Conservation (phyloP, 1,284 basidiomycete species). For the Stygiomarasmius scandens region DNA sequence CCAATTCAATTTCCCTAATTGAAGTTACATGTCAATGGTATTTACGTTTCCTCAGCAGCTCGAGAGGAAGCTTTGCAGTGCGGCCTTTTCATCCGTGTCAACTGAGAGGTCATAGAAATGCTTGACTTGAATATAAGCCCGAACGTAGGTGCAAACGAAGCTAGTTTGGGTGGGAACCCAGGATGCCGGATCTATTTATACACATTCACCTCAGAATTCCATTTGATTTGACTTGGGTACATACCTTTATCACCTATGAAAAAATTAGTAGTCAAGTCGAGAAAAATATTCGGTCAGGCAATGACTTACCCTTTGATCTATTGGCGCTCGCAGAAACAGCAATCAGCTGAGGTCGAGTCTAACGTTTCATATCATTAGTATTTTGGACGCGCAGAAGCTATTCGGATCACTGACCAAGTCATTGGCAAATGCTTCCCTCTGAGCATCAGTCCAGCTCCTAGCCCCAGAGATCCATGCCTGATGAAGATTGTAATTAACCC, state of each 20-base stretch:
- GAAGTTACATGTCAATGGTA: too few species aligned
- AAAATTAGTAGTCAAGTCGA: background rate
- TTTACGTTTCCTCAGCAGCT: slow-evolving; percentile 27
- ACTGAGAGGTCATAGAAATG: slow-evolving; percentile 48
- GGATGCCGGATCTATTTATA: slow-evolving; percentile 49
- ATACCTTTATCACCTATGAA: slow-evolving; percentile 19
- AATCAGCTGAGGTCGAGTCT: slow-evolving; percentile 50
- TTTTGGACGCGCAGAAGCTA: background rate
- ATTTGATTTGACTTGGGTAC: too few species aligned
- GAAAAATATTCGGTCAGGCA: background rate
- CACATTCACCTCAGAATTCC: too few species aligned
- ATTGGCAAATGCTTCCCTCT: slow-evolving; percentile 53
- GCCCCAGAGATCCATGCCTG: slow-evolving; percentile 58
- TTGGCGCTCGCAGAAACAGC: slow-evolving; percentile 42
- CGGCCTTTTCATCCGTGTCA: slow-evolving; percentile 41
- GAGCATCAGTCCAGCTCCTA: slow-evolving; percentile 47
- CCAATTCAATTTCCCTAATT: too few species aligned
- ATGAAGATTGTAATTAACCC: background rate
- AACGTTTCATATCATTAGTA: background rate
- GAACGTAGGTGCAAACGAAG: slow-evolving; percentile 50
- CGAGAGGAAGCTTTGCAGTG: slow-evolving; percentile 28
- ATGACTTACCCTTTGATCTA: slow-evolving; percentile 19
- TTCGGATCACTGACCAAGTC: slow-evolving; percentile 39
- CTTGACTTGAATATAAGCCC: slow-evolving; percentile 55
- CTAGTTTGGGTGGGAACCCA: slow-evolving; percentile 50